Percentiles rank a stretch among this genome's conserved stretches.
These are phyloP conservation scores for Microsporum audouinii DNA, from an alignment of 2,329 filamentous ascomycete genomes.

Conservation along the genomic window DNA sequence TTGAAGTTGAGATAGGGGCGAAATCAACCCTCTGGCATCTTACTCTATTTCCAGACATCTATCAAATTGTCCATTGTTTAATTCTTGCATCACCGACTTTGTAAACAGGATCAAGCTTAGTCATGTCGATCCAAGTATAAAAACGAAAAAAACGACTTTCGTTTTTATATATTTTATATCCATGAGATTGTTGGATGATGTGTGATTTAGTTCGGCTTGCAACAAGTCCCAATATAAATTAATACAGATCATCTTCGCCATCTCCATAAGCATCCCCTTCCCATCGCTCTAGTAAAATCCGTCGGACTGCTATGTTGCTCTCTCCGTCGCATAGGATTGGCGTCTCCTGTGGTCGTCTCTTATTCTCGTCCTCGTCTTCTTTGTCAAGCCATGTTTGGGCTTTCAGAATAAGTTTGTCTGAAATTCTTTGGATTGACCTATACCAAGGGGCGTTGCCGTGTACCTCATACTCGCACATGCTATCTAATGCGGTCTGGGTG, in stretches of 20 bases:
- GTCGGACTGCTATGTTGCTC: neutral
- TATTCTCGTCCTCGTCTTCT: neutral
- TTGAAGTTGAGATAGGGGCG: too few relatives aligned
- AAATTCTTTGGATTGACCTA: neutral
- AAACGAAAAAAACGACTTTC: neutral
- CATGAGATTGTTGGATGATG: neutral
- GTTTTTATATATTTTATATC: neutral
- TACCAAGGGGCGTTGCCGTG: neutral
- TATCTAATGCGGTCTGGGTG: constrained; percentile 8
- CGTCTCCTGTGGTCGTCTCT: neutral
- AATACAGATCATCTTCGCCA: neutral
- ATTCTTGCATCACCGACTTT: too few relatives aligned
- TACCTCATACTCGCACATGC: constrained; percentile 1
- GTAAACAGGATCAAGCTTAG: too few relatives aligned
- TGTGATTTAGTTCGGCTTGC: neutral
- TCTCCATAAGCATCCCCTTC: neutral
- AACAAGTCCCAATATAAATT: neutral
- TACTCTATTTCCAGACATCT: too few relatives aligned
- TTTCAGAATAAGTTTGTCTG: constrained; percentile 3
- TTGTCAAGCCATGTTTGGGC: constrained; percentile 7
- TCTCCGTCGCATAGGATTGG: neutral
- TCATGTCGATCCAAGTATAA: too few relatives aligned
- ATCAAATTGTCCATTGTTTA: too few relatives aligned
- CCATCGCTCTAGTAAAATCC: neutral
- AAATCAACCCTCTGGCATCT: too few relatives aligned